Percentiles rank a stretch among this genome's conserved stretches.
phyloP scores from a whole-genome alignment of 495 filamentous ascomycete genomes.

The Podospora fimiseda region DNA sequence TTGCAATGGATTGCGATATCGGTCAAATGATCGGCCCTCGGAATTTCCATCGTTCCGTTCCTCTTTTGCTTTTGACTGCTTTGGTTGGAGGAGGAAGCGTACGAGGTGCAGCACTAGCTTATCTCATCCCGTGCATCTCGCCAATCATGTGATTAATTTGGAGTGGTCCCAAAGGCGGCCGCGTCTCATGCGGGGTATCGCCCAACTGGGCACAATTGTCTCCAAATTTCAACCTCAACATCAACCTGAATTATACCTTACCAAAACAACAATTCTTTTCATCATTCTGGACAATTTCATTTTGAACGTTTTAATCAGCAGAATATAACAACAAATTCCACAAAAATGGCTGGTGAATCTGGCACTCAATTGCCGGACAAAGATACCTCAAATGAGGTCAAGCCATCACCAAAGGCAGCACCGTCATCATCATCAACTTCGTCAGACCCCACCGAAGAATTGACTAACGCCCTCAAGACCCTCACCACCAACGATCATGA shows the following conservation, averaged over 20 bases:
- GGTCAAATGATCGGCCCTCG: not conserved
- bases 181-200: not conserved
- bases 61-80: not conserved
- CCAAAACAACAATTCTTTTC: not conserved
- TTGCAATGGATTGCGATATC: too few species aligned
- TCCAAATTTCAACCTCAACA: not conserved
- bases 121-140: too few species aligned
- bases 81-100: not conserved
- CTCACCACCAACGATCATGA: not conserved
- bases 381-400: not conserved
- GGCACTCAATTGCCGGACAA: too few species aligned
- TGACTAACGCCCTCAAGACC: not conserved
- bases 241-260: too few species aligned
- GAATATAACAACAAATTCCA: too few species aligned
- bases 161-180: not conserved
- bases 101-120: not conserved
- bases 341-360: not conserved
- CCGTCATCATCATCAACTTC: not conserved
- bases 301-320: too few species aligned
- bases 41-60: not conserved
- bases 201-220: constrained; percentile 2
- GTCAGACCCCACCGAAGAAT: not conserved
- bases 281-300: too few species aligned
- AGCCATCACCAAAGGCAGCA: not conserved
- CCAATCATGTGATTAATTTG: not conserved